A percentile compares a stretch with the other conserved stretches of the same genome.
Evolutionary conservation across 164 flowering plant genomes (phyloP).

Genomic region (Tinospora cordifolia): DNA sequence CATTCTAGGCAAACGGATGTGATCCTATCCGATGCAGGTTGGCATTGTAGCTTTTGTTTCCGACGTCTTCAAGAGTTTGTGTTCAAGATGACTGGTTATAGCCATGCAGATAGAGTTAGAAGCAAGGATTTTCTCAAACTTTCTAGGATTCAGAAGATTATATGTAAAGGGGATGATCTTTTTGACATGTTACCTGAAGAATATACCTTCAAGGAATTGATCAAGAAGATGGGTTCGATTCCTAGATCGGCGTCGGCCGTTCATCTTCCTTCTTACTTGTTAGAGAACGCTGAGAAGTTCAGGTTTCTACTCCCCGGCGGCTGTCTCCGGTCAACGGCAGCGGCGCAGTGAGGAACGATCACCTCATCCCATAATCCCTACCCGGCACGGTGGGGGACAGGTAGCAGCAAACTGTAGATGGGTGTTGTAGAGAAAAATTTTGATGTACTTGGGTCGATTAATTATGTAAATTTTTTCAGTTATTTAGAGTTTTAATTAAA

Average conservation of each 20-base stretch:
- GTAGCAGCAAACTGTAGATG: too few species aligned
- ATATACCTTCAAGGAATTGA: constrained; percentile 31
- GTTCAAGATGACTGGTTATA: constrained; percentile 44
- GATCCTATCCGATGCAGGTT: constrained; percentile 37
- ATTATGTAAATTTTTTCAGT: too few species aligned
- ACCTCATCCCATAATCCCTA: too few species aligned
- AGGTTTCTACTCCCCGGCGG: constrained; percentile 43
- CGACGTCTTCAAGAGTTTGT: constrained; percentile 30
- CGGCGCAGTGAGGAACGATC: too few species aligned
- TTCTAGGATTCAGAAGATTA: constrained; percentile 32
- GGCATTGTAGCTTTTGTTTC: constrained; percentile 53
- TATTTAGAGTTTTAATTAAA: too few species aligned
- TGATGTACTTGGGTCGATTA: too few species aligned
- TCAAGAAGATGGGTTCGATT: constrained; percentile 39
- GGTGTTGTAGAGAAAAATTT: too few species aligned
- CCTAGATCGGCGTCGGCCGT: constrained; percentile 35
- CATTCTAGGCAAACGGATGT: constrained; percentile 33
- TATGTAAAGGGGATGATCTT: constrained; percentile 36
- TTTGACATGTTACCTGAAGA: constrained; percentile 51
- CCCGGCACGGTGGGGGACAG: too few species aligned
- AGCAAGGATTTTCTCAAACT: constrained; percentile 19
- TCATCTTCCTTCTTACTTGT: constrained; percentile 37
- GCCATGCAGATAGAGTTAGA: constrained; percentile 43
- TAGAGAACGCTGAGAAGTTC: constrained; percentile 36
- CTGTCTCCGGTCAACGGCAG: constrained; percentile 18